phyloP scores from a whole-genome alignment of 164 flowering plant genomes.

The Chimonanthus praecox region DNA sequence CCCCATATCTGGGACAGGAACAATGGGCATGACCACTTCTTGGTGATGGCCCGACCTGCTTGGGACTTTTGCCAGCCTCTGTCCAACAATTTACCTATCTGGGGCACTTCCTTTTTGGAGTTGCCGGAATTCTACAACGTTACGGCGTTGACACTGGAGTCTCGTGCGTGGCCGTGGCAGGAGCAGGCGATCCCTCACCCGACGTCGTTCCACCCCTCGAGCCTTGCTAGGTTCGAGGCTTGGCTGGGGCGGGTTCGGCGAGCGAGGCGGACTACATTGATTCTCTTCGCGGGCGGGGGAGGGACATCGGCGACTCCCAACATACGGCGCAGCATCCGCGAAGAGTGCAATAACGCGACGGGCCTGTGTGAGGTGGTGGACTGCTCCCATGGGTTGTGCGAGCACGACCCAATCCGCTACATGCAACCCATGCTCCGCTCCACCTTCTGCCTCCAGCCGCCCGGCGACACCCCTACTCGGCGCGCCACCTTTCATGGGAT shows the following conservation, averaged over 20 bases:
- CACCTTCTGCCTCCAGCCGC: constrained; percentile 88
- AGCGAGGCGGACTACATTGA: constrained; percentile 45
- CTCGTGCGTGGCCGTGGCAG: constrained; percentile 88
- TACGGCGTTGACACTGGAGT: constrained; percentile 62
- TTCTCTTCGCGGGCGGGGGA: constrained; percentile 90
- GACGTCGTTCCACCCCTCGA: constrained; percentile 85
- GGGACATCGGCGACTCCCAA: constrained; percentile 58
- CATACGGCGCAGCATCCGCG: constrained; percentile 67
- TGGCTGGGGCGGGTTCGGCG: constrained; percentile 60
- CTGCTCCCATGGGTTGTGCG: constrained; percentile 72
- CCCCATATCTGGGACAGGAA: constrained; percentile 49
- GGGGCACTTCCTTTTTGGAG: constrained; percentile 89
- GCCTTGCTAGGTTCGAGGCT: constrained; percentile 32
- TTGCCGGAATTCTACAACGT: constrained; percentile 72
- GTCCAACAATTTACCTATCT: constrained; percentile 44
- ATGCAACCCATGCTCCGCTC: constrained; percentile 89
- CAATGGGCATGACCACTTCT: constrained; percentile 69
- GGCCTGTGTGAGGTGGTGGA: constrained; percentile 61
- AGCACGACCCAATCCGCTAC: constrained; percentile 77
- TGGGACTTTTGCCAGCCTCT: constrained; percentile 86
- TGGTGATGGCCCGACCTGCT: constrained; percentile 80
- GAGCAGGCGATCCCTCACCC: constrained; percentile 88
- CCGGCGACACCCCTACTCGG: constrained; percentile 91
- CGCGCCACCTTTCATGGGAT: constrained; percentile 81
- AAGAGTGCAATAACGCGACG: constrained; percentile 46